Evolutionary conservation across 108 stramenopile species (phyloP).

Genomic region (Conticribra guillardii): DNA sequence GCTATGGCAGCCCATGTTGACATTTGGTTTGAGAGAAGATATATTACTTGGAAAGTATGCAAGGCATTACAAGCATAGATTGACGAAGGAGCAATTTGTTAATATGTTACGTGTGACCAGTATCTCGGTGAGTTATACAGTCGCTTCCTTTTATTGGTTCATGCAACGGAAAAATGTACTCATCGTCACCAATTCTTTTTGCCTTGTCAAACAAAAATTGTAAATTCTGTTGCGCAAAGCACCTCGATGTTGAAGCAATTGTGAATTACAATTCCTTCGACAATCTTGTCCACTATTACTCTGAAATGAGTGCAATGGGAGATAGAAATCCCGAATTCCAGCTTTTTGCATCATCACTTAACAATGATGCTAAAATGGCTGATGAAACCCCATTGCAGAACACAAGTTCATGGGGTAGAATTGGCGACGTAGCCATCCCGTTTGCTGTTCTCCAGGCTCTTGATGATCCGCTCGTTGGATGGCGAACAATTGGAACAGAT

Average conservation of each 20-base stretch:
- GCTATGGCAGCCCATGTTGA: no score
- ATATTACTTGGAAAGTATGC: conserved; percentile 79
- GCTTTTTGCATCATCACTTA: no score
- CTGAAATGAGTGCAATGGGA: conserved; percentile 82
- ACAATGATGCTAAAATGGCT: no score
- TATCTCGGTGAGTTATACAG: conserved; percentile 57
- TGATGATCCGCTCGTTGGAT: conserved; percentile 82
- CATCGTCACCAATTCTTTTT: no score
- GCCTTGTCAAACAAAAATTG: no score
- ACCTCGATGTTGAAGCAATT: conserved; percentile 70
- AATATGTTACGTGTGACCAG: conserved; percentile 65
- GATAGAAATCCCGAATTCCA: conserved; percentile 57
- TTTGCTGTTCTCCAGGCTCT: conserved; percentile 74
- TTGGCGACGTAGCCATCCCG: conserved; percentile 70
- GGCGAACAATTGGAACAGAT: conserved; percentile 69
- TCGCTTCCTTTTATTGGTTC: background rate
- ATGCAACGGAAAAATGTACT: background rate
- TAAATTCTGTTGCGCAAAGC: conserved; percentile 1
- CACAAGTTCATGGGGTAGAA: conserved; percentile 51
- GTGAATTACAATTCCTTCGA: conserved; percentile 82
- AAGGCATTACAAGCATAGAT: conserved; percentile 55
- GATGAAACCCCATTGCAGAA: conserved; percentile 4
- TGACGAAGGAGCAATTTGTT: conserved; percentile 61
- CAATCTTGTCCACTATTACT: conserved; percentile 75
- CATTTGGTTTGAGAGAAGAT: no score